Percentiles rank a stretch among this genome's conserved stretches.
These are phyloP conservation scores for Aspergillus funiculosus DNA, from an alignment of 495 filamentous ascomycete species.

Conservation along the genomic window DNA sequence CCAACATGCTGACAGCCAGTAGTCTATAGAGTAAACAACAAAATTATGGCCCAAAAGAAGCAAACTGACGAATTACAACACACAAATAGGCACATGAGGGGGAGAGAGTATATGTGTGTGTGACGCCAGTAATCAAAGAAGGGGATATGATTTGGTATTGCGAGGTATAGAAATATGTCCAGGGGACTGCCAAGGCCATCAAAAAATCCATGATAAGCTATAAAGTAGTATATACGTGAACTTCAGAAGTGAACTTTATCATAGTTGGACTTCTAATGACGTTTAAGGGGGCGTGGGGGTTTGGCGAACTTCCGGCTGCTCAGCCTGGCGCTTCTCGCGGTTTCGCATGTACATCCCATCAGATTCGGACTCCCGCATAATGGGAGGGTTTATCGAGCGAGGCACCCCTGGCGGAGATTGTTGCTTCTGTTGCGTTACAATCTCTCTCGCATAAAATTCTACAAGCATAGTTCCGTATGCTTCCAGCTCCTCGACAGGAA, in stretches of 20 bases:
- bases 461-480: slow-evolving; percentile 98
- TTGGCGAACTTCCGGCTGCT: slow-evolving; percentile 30
- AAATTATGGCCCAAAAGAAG: background rate
- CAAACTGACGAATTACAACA: slow-evolving; percentile 4
- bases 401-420: slow-evolving; percentile 25
- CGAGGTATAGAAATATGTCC: no score
- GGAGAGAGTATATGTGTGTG: slow-evolving; percentile 20
- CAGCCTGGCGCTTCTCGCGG: slow-evolving; percentile 27
- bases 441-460: slow-evolving; percentile 93
- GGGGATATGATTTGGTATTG: no score
- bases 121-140: slow-evolving; percentile 15
- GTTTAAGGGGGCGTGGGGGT: slow-evolving; percentile 40
- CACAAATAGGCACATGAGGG: slow-evolving; percentile 5
- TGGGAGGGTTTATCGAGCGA: slow-evolving; percentile 17
- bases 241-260: no score
- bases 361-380: slow-evolving; percentile 20
- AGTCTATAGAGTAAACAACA: slow-evolving; percentile 14
- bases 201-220: no score
- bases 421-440: slow-evolving; percentile 63
- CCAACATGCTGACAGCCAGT: slow-evolving; percentile 14
- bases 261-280: background rate
- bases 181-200: no score
- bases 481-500: slow-evolving; percentile 92
- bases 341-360: slow-evolving; percentile 40
- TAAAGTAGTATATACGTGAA: background rate